Percentiles rank a stretch among this genome's conserved stretches.
phyloP scores from a whole-genome alignment of 2,329 filamentous ascomycete genomes.

The Gyromitra esculenta region DNA sequence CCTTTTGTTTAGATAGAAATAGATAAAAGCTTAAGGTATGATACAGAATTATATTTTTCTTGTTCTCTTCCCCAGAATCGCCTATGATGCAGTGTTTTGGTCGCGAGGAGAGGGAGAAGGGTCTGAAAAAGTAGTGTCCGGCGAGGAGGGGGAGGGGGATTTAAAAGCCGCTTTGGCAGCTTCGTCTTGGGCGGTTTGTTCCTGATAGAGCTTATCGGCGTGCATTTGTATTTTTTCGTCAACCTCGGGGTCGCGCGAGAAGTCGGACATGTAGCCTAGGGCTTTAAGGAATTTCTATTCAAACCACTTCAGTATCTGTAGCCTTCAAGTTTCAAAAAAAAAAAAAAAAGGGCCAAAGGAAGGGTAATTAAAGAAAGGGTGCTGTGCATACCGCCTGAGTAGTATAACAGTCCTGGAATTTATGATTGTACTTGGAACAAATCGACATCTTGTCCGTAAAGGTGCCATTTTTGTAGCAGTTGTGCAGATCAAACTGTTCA shows the following conservation, averaged over 20 bases:
- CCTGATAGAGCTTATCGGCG: slow-evolving; percentile 87
- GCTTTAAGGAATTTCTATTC: slow-evolving; percentile 84
- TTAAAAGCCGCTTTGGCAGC: slow-evolving; percentile 8
- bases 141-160: neutral
- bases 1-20: neutral
- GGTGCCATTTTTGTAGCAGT: slow-evolving; percentile 80
- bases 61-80: neutral
- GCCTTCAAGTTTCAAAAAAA: neutral
- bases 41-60: slow-evolving; percentile 15
- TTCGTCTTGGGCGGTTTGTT: slow-evolving; percentile 81
- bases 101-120: neutral
- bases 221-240: slow-evolving; percentile 96
- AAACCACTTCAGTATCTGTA: slow-evolving; percentile 27
- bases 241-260: slow-evolving; percentile 71
- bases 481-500: slow-evolving; percentile 82
- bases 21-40: slow-evolving; percentile 12
- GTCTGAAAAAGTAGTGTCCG: neutral
- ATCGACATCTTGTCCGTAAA: slow-evolving; percentile 76
- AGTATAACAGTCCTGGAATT: slow-evolving; percentile 85
- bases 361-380: neutral
- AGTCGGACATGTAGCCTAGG: slow-evolving; percentile 80
- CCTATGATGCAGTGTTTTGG: slow-evolving; percentile 10
- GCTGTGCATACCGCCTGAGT: slow-evolving; percentile 76
- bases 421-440: slow-evolving; percentile 79
- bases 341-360: neutral